Conservation (phyloP, 371 early-diverging fungal genomes). For the Mucor sp. region DNA sequence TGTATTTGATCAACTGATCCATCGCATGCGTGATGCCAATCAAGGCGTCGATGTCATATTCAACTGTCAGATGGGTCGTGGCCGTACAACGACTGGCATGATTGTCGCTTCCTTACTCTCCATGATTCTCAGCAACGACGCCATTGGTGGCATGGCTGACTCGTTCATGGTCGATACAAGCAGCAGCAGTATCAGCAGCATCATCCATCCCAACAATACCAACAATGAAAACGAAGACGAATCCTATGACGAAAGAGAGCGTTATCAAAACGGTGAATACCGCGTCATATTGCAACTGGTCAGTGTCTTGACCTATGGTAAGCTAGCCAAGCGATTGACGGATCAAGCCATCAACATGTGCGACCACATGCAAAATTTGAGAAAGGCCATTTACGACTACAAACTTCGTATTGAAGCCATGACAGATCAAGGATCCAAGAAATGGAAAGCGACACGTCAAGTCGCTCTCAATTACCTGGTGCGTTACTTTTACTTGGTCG, state of each 20-base stretch:
- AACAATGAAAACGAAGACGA: constrained; percentile 45
- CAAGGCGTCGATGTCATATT: constrained; percentile 57
- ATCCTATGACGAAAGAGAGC: constrained; percentile 42
- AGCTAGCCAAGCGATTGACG: constrained; percentile 70
- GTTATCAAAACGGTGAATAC: constrained; percentile 67
- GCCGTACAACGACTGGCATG: constrained; percentile 81
- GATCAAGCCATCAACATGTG: constrained; percentile 74
- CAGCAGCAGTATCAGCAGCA: background rate
- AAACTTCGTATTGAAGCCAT: constrained; percentile 59
- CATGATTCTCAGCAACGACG: constrained; percentile 46
- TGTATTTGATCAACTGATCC: constrained; percentile 67
- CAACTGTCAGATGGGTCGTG: constrained; percentile 84
- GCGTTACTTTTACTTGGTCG: constrained; percentile 73
- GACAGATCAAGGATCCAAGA: constrained; percentile 46
- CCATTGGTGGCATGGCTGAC: constrained; percentile 32
- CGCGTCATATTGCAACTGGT: constrained; percentile 68
- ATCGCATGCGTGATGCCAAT: constrained; percentile 43
- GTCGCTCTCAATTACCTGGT: constrained; percentile 66
- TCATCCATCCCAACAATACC: constrained; percentile 4
- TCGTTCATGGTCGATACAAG: constrained; percentile 37
- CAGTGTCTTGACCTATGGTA: constrained; percentile 66
- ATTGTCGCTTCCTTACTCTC: constrained; percentile 63
- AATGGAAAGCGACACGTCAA: constrained; percentile 47
- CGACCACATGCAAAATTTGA: constrained; percentile 78
- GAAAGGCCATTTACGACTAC: constrained; percentile 70